A percentile compares a stretch with the other conserved stretches of the same genome.
phyloP scores from a whole-genome alignment of 371 early-diverging fungal species.

The Syncephalastrum racemosum region DNA sequence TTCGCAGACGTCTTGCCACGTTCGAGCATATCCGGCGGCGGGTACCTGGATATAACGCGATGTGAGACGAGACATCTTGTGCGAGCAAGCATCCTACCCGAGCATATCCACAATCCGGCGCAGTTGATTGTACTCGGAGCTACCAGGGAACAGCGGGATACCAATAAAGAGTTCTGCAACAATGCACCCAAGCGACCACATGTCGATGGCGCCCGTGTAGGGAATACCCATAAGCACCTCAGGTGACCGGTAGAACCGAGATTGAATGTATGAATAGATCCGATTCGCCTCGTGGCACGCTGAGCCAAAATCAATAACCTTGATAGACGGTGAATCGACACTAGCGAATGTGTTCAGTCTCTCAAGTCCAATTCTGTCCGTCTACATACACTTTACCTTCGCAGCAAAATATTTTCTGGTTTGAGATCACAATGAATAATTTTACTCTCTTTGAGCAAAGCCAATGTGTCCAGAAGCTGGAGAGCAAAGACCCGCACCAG shows the following conservation, averaged over 20 bases:
- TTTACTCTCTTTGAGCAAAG: slow-evolving; percentile 78
- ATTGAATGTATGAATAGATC: slow-evolving; percentile 96
- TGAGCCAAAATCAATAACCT: slow-evolving; percentile 99
- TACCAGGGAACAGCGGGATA: slow-evolving; percentile 92
- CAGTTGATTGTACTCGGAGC: slow-evolving; percentile 93
- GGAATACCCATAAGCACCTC: slow-evolving; percentile 95
- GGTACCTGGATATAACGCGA: slow-evolving; percentile 15
- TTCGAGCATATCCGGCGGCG: slow-evolving; percentile 41
- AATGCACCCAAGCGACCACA: slow-evolving; percentile 99
- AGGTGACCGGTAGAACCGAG: slow-evolving; percentile 96
- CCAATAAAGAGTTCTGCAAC: slow-evolving; percentile 96
- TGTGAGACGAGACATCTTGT: neutral
- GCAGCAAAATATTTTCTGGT: slow-evolving; percentile 95
- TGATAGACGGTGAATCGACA: slow-evolving; percentile 83
- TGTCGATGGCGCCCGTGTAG: slow-evolving; percentile 95
- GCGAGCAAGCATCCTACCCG: slow-evolving; percentile 48
- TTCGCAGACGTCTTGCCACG: slow-evolving; percentile 30
- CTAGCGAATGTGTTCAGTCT: slow-evolving; percentile 30
- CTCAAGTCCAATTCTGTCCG: neutral
- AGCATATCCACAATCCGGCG: slow-evolving; percentile 87
- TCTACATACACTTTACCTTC: slow-evolving; percentile 50
- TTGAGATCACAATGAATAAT: slow-evolving; percentile 99
- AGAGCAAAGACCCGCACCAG: slow-evolving; percentile 83
- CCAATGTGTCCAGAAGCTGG: slow-evolving; percentile 86
- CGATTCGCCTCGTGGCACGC: slow-evolving; percentile 92